Evolutionary conservation across 495 filamentous ascomycete genomes (phyloP).

Genomic region (Hypoxylon intermedium): DNA sequence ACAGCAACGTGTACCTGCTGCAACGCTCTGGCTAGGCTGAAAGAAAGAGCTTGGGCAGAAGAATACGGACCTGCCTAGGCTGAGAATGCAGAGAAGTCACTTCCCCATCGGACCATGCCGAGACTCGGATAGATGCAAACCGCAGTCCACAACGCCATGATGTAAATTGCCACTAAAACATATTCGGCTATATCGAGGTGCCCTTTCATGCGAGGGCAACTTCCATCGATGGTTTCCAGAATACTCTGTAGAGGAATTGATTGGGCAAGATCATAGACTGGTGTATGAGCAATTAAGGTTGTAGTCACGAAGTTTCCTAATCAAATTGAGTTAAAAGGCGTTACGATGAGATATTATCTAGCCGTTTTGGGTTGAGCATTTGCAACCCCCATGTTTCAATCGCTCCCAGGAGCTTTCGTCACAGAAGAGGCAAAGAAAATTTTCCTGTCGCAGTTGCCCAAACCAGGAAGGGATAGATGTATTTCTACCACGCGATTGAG

Average conservation of each 20-base stretch:
- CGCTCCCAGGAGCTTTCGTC: slow-evolving; percentile 4
- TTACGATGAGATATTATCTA: slow-evolving; percentile 1
- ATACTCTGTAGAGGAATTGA: too few species aligned
- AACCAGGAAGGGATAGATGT: slow-evolving; percentile 27
- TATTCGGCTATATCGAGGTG: not conserved
- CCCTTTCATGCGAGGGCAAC: too few species aligned
- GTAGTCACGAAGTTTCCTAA: slow-evolving; percentile 11
- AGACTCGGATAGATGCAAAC: slow-evolving; percentile 27
- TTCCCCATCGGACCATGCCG: slow-evolving; percentile 31
- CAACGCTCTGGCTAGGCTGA: slow-evolving; percentile 8
- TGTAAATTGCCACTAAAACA: slow-evolving; percentile 22
- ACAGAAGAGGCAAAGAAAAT: slow-evolving; percentile 14
- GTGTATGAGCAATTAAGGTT: slow-evolving; percentile 20
- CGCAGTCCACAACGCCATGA: slow-evolving; percentile 8
- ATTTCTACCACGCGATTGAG: not conserved
- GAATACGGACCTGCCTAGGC: too few species aligned
- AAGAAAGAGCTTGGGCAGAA: slow-evolving; percentile 19
- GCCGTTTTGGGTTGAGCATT: not conserved
- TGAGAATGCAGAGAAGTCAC: slow-evolving; percentile 6
- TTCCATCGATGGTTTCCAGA: not conserved
- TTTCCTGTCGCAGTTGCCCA: slow-evolving; percentile 27
- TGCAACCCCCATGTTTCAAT: slow-evolving; percentile 20
- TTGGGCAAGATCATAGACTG: not conserved
- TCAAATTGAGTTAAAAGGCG: slow-evolving; percentile 2
- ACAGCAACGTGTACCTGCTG: slow-evolving; percentile 18